phyloP scores from a whole-genome alignment of 1,284 basidiomycete genomes.

The Ceratobasidium sp. region DNA sequence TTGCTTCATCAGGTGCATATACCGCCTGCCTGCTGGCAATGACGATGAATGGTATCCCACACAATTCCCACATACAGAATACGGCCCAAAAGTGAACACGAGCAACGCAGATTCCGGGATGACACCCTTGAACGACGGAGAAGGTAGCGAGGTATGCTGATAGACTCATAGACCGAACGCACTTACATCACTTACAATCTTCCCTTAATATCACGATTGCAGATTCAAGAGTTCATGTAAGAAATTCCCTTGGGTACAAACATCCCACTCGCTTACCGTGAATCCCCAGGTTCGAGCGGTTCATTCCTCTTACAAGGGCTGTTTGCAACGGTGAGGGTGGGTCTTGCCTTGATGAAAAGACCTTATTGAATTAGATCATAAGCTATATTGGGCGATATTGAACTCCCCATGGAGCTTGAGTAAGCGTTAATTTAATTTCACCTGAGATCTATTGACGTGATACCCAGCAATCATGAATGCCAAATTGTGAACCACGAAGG shows the following conservation, averaged over 20 bases:
- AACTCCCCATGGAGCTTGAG: conserved; percentile 2
- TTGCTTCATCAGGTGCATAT: no score
- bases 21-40: neutral
- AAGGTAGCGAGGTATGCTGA: neutral
- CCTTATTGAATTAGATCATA: neutral
- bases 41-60: neutral
- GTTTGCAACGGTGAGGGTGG: neutral
- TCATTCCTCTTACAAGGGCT: neutral
- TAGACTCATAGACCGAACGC: no score
- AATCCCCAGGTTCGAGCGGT: neutral
- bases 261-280: neutral
- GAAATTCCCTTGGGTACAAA: neutral
- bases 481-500: neutral
- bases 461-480: neutral
- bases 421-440: neutral
- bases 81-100: neutral
- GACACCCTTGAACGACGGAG: neutral
- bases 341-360: no score
- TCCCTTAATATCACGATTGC: no score
- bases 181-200: no score
- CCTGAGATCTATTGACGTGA: neutral
- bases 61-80: conserved; percentile 1
- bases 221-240: conserved; percentile 12
- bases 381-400: neutral
- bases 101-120: neutral